phyloP scores from a whole-genome alignment of 2,329 filamentous ascomycete species.

The Apiospora hydei region DNA sequence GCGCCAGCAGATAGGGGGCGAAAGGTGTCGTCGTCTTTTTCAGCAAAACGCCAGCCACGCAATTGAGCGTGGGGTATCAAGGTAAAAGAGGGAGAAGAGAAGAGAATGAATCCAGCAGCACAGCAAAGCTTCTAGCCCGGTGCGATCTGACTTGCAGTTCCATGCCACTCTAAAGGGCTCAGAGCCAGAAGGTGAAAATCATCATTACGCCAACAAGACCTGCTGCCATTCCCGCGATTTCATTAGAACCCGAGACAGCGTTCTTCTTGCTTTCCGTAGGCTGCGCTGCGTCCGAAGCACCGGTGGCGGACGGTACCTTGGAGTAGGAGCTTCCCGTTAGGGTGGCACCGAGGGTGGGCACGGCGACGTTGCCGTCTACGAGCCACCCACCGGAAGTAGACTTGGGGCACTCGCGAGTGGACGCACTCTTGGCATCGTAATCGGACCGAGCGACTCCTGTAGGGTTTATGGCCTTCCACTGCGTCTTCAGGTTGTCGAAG shows the following conservation, averaged over 20 bases:
- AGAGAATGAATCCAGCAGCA: not conserved
- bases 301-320: slow-evolving; percentile 38
- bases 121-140: slow-evolving; percentile 3
- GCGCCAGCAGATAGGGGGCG: not conserved
- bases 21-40: not conserved
- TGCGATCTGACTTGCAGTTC: not conserved
- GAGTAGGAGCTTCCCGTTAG: slow-evolving; percentile 43
- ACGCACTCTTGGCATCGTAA: slow-evolving; percentile 68
- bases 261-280: slow-evolving; percentile 45
- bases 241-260: slow-evolving; percentile 52
- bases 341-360: slow-evolving; percentile 73
- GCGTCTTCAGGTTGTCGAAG: slow-evolving; percentile 76
- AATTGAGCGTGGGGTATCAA: not conserved
- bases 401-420: slow-evolving; percentile 73
- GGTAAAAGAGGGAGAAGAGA: not conserved
- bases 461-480: slow-evolving; percentile 78
- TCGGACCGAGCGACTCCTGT: slow-evolving; percentile 70
- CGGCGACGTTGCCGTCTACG: slow-evolving; percentile 71
- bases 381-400: slow-evolving; percentile 76
- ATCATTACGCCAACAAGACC: slow-evolving; percentile 59
- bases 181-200: slow-evolving; percentile 59
- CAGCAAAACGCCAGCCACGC: slow-evolving; percentile 16
- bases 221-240: slow-evolving; percentile 58
- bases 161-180: slow-evolving; percentile 28
- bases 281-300: not conserved